These are phyloP conservation scores for Plantago elongata DNA, from an alignment of 257 asterid species.

Conservation along the genomic window DNA sequence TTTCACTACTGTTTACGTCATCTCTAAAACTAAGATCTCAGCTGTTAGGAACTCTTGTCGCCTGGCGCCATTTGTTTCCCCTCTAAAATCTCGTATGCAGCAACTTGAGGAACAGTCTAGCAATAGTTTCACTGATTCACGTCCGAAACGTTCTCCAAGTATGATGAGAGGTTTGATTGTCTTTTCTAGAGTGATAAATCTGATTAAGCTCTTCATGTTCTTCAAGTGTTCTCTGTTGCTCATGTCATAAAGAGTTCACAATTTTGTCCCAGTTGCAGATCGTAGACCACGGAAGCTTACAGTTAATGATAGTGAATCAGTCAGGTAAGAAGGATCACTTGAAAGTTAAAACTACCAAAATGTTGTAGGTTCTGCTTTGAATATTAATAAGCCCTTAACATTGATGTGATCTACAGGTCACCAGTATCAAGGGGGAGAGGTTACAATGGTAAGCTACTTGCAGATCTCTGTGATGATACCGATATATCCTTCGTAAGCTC, in stretches of 20 bases:
- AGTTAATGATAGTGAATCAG: slow-evolving; percentile 31
- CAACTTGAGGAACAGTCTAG: slow-evolving; percentile 30
- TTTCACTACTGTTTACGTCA: slow-evolving; percentile 69
- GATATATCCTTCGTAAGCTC: slow-evolving; percentile 71
- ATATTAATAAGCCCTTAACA: neutral
- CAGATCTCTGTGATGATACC: slow-evolving; percentile 53
- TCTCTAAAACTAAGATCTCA: slow-evolving; percentile 74
- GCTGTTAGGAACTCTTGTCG: slow-evolving; percentile 71
- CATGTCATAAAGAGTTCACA: neutral
- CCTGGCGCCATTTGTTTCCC: slow-evolving; percentile 53
- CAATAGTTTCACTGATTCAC: slow-evolving; percentile 10
- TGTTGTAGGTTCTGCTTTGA: neutral
- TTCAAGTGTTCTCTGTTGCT: neutral
- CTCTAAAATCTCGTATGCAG: slow-evolving; percentile 43
- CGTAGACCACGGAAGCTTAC: slow-evolving; percentile 26
- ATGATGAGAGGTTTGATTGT: slow-evolving; percentile 17
- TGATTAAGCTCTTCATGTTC: neutral
- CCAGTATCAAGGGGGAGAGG: slow-evolving; percentile 46
- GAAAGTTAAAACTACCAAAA: neutral
- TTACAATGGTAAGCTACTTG: slow-evolving; percentile 31
- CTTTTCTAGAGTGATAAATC: neutral
- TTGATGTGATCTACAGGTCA: slow-evolving; percentile 41
- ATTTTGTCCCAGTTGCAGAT: slow-evolving; percentile 27
- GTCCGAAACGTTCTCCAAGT: slow-evolving; percentile 22
- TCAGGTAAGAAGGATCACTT: slow-evolving; percentile 30